Base-by-base conservation (phyloP, 805 yeast species). In the Lipomyces spencermartinsiae region DNA sequence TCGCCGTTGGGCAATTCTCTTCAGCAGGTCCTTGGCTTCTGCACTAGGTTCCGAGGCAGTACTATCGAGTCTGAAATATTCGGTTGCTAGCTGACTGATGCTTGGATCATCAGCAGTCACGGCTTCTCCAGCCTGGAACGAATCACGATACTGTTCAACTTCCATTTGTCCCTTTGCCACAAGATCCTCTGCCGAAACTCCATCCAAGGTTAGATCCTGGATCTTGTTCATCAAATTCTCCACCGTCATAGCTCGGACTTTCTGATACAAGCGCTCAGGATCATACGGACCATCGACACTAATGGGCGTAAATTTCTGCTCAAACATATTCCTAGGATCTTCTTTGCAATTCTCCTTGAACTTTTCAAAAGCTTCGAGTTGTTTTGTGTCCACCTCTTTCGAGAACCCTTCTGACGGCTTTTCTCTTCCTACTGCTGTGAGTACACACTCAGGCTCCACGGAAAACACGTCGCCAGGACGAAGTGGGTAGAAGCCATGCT, bases 381-480 rank as follows among this genome's bases (percentile, higher is more conserved):
- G 97, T 29, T 82, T 82, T 74, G 86, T 86, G 77, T 92, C 97
- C 56, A 89, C 83, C 72, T 86, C 85, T 64, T 90, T 81, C 9
- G 97, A 86, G 75, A 87, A 83, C 71, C 84, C 84, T 58, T 90
- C 78, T 66, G 90, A 83, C 62, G 98, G 98, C 79, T 93, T 94
- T 68, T 83, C 82, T 61, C 91, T 86, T 70, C 98, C 98, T 78
- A 93, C 80, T 1, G 97, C 97, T 67, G 83, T 84, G 65, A 94
- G 81, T 9, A 93, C 98, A 74, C 89, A 88, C 69, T 89, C 93
- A 10, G 98, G 98, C 61, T 84, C 86, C 53, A 93, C 97, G 69
- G 87, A 83, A 79, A 93, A 93, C 57, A 93, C 81, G 79, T 94
- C 99, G 57, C 98, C 98, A 14, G 94, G 87, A 70, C 85, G 81